Evolutionary conservation across 2,329 filamentous ascomycete genomes (phyloP), one percentile per base, ranked within the genome.

Genomic region (Diaporthe capsici): DNA sequence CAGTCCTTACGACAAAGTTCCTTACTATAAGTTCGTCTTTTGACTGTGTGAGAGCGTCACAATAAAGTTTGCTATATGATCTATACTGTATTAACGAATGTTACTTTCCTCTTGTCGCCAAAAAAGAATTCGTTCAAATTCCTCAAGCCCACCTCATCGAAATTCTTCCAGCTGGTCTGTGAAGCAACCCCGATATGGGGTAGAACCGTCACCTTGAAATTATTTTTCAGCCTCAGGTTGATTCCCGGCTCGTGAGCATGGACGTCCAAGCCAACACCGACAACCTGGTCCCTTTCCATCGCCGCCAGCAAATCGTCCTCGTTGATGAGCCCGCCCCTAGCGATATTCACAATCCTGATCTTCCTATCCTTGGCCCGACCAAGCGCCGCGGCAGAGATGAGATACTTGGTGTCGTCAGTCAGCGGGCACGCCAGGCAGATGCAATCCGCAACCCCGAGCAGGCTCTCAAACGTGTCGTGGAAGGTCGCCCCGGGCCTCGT

Each of bases 251-350:
- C 83, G 53, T 81, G 80, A 25, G 81, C 82, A 74, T 82, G 81
- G 3, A 85, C 83, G 68, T 85, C 84, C 9, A 84, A 72, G 0
- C 82, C 83, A 1, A 82, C 82, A 12, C 83, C 83, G 10, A 80
- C 79, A 0, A 85, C 80, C 44, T 80, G 81, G 22, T 80, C 80
- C 5, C 67, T 71, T n/a, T 82, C 78, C 71, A 85, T 78, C 5
- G 83, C 83, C 3, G 80, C 77, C 1, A 84, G 77, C 60, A 85
- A 73, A 2, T 82, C 83, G 22, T 80, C 78, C 76, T 85, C 83
- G 73, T 82, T 79, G 4, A 85, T 81, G 12, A 84, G 76, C 25
- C 79, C 79, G 22, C 83, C 83, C 25, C 83, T 77, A 3, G 83
- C 81, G 58, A 84, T 82, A 72, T 85, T 84, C 4, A 84, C 81